These are phyloP conservation scores for Juglanconis oblonga DNA, from an alignment of 2,329 filamentous ascomycete species.

Conservation along the genomic window DNA sequence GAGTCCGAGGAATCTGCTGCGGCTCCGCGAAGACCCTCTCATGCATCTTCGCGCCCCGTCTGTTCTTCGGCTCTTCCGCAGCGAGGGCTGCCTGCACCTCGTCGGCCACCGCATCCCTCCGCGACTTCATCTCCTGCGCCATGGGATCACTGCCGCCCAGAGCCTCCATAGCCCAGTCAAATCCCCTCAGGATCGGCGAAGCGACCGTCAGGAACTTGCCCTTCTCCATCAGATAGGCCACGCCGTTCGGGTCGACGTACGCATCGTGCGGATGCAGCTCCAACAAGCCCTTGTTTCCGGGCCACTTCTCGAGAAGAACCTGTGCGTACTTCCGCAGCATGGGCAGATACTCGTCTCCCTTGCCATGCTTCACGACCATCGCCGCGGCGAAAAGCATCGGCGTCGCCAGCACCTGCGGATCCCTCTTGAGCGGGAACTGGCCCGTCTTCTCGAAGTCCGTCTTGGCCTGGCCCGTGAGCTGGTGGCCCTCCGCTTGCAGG, in stretches of 20 bases:
- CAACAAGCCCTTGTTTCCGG: slow-evolving; percentile 33
- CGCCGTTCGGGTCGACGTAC: slow-evolving; percentile 24
- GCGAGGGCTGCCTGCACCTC: slow-evolving; percentile 26
- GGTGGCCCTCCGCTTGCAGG: slow-evolving; percentile 42
- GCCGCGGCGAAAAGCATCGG: slow-evolving; percentile 42
- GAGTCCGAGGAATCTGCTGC: slow-evolving; percentile 3
- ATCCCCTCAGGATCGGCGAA: slow-evolving; percentile 39
- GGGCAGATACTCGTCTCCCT: slow-evolving; percentile 28
- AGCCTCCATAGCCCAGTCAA: slow-evolving; percentile 40
- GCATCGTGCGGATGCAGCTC: slow-evolving; percentile 34
- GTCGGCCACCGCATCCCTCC: slow-evolving; percentile 20
- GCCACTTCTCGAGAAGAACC: slow-evolving; percentile 39
- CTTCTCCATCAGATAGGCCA: slow-evolving; percentile 31
- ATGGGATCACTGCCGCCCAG: slow-evolving; percentile 28
- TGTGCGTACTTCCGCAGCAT: slow-evolving; percentile 36
- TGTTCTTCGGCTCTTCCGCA: slow-evolving; percentile 11
- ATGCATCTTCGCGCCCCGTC: slow-evolving; percentile 27
- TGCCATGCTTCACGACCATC: slow-evolving; percentile 33
- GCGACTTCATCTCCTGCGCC: slow-evolving; percentile 30
- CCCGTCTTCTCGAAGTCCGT: slow-evolving; percentile 14
- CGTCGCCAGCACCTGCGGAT: slow-evolving; percentile 41
- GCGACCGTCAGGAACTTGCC: slow-evolving; percentile 35
- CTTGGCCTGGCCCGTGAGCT: slow-evolving; percentile 18
- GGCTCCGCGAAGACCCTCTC: slow-evolving; percentile 28
- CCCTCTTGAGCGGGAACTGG: slow-evolving; percentile 32